Evolutionary conservation across 129 eudicot species (phyloP), one percentile per base, ranked within the genome.

Genomic region (Helianthus annuus): DNA sequence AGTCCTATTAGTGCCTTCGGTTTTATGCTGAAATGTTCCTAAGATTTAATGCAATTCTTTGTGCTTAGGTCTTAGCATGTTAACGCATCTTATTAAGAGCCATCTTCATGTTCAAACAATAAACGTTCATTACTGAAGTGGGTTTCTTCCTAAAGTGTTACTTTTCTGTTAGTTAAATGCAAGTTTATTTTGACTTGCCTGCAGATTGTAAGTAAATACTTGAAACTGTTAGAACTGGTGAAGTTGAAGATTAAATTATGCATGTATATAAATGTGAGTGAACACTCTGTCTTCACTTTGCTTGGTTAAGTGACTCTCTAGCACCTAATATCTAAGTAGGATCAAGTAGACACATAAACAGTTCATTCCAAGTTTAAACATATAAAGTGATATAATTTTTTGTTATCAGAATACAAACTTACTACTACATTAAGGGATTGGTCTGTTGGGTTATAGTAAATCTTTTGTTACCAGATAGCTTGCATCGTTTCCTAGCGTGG

Each of bases 61-160:
- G 27, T 46, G 54, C 70, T 22, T 66, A 66, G 57, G 36, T 2
- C 71, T 56, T 56, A 45, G 67, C 67, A 66, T 29, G 46, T 1
- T 54, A 0, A 54, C 49, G 9, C 40, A 27, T 65, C 66, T 52
- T 54, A 46, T 54, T n/a, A 36, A 19, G 65, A 62, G 60, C 32
- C 0, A 60, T 72, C 48, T 49, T 64, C 53, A 52, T 65, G 15
- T 12, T 65, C 56, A 52, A 63, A 64, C 66, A 74, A 65, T 64
- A 40, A 61, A 73, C 22, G 22, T 19, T 19, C 22, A 19, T 19
- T 19, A 73, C 70, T 54, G 19, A 51, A 51, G 17, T 14, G 56
- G 56, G 22, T 19, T 19, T 51, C 19, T 51, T 51, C 7, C n/a
- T 17, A 55, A 19, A 19, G 61, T 55, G 34, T 48, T 17, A 7